Percentiles rank a stretch among this genome's conserved stretches.
phyloP scores from a whole-genome alignment of 495 filamentous ascomycete genomes.

The Podospora conica region DNA sequence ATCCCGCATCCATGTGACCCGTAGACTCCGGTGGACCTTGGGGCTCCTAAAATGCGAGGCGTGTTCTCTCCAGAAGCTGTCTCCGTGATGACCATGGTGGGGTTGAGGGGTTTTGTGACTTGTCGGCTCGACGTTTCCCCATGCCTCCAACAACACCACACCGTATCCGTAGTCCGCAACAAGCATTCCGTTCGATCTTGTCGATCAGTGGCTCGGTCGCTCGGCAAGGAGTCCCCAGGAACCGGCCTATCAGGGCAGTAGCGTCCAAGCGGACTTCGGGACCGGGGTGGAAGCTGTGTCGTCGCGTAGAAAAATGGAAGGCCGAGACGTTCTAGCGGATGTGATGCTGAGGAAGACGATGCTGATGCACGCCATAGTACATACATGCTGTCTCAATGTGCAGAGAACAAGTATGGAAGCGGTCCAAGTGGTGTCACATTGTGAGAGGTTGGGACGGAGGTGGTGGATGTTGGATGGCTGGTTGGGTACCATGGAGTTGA shows the following conservation, averaged over 20 bases:
- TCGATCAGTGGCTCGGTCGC: background rate
- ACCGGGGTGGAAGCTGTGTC: background rate
- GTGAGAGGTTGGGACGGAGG: conserved; percentile 2
- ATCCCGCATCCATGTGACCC: background rate
- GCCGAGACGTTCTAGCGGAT: background rate
- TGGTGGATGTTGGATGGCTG: conserved; percentile 5
- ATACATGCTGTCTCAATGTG: background rate
- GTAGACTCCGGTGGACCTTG: background rate
- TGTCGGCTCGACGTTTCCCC: background rate
- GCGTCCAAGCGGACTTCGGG: conserved; percentile 3
- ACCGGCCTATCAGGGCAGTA: conserved; percentile 4
- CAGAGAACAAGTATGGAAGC: background rate
- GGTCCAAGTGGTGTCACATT: background rate
- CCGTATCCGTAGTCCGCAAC: background rate
- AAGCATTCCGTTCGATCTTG: background rate
- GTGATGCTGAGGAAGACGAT: background rate
- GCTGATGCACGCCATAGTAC: conserved; percentile 14
- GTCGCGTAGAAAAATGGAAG: background rate
- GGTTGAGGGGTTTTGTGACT: conserved; percentile 8
- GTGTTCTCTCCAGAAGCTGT: background rate
- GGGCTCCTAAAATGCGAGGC: background rate
- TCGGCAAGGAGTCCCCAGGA: conserved; percentile 3
- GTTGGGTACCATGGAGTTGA: conserved; percentile 1
- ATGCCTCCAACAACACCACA: background rate
- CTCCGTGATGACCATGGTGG: background rate